Conservation (phyloP, 768 basidiomycete genomes). For the Trametes sanguinea region DNA sequence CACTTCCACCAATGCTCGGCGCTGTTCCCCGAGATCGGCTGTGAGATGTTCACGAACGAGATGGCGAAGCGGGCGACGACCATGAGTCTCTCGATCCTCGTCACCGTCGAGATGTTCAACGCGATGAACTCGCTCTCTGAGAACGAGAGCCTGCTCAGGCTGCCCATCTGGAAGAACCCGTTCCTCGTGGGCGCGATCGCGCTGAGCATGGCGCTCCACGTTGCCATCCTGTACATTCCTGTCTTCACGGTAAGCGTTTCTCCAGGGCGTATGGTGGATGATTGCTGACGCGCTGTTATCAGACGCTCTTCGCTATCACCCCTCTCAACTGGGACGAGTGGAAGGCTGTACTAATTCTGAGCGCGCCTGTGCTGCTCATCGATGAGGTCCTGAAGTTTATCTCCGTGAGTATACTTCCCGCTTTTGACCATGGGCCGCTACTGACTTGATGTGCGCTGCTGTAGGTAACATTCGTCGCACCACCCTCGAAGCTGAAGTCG, state of each 20-base stretch:
- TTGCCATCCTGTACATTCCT: conserved; percentile 95
- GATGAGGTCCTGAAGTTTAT: conserved; percentile 90
- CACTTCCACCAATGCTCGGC: conserved; percentile 92
- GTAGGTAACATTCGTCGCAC: conserved; percentile 60
- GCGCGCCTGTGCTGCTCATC: conserved; percentile 83
- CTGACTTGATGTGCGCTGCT: background rate
- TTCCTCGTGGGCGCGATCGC: conserved; percentile 89
- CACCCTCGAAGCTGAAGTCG: conserved; percentile 47
- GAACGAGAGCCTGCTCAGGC: conserved; percentile 86
- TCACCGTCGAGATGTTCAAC: conserved; percentile 97
- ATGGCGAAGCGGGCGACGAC: conserved; percentile 90
- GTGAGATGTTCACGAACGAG: conserved; percentile 91
- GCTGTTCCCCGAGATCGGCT: conserved; percentile 88
- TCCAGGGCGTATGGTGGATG: background rate
- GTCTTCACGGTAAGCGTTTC: conserved; percentile 80
- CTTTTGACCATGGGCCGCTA: background rate
- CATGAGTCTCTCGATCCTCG: conserved; percentile 94
- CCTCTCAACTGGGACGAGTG: conserved; percentile 95
- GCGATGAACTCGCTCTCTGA: conserved; percentile 98
- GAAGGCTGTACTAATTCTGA: conserved; percentile 88
- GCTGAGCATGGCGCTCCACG: conserved; percentile 90
- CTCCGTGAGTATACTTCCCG: conserved; percentile 51
- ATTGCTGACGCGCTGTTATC: conserved; percentile 4
- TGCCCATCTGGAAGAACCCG: conserved; percentile 94
- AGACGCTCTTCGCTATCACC: conserved; percentile 88